Conservation (phyloP, 164 flowering plant species). For the Saururus chinensis region DNA sequence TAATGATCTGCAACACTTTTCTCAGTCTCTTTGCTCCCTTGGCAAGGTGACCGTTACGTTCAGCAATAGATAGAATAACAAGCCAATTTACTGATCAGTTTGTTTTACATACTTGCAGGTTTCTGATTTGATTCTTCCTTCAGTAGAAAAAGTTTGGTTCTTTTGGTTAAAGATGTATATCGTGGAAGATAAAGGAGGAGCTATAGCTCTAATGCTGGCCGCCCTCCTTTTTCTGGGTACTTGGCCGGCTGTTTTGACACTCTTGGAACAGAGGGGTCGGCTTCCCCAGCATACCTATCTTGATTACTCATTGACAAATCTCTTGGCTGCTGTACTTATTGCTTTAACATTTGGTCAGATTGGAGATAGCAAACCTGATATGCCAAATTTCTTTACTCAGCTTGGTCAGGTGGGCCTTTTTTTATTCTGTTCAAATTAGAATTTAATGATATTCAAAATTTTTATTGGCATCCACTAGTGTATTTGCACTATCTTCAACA, state of each 20-base stretch:
- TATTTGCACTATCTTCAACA: too few species aligned
- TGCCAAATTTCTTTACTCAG: conserved; percentile 67
- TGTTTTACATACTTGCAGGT: not conserved
- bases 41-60: not conserved
- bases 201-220: conserved; percentile 69
- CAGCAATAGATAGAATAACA: not conserved
- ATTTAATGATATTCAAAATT: too few species aligned
- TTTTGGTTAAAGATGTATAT: conserved; percentile 44
- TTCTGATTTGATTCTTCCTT: not conserved
- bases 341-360: conserved; percentile 80
- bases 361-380: conserved; percentile 29
- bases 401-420: conserved; percentile 45
- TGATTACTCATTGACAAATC: conserved; percentile 70
- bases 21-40: too few species aligned
- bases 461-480: too few species aligned
- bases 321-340: conserved; percentile 69
- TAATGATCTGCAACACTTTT: not conserved
- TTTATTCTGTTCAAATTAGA: not conserved
- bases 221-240: conserved; percentile 67
- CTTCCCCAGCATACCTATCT: conserved; percentile 92
- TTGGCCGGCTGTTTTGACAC: conserved; percentile 79
- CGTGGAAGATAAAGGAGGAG: conserved; percentile 77
- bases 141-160: not conserved
- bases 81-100: not conserved
- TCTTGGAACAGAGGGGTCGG: conserved; percentile 72